phyloP scores from a whole-genome alignment of 2,329 filamentous ascomycete genomes.

The Cladosporium sp. region DNA sequence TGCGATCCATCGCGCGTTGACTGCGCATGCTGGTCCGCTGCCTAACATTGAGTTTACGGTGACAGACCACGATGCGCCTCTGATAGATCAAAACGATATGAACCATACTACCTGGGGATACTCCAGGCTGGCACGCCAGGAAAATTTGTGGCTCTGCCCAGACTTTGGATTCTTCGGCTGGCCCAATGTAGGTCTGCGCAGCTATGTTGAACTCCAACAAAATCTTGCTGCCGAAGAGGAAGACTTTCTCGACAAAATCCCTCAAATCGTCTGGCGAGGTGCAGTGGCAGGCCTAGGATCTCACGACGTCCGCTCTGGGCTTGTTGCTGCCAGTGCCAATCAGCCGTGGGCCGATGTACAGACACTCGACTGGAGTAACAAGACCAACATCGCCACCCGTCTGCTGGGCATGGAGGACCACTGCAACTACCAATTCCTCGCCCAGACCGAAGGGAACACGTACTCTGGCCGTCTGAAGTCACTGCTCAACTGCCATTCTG shows the following conservation, averaged over 20 bases:
- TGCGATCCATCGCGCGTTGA: constrained; percentile 52
- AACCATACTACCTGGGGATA: constrained; percentile 46
- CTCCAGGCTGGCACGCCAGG: constrained; percentile 37
- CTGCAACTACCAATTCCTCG: constrained; percentile 37
- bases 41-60: constrained; percentile 55
- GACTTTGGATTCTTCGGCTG: constrained; percentile 59
- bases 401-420: constrained; percentile 35
- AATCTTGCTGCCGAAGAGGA: constrained; percentile 25
- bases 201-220: constrained; percentile 25
- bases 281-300: constrained; percentile 36
- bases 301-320: constrained; percentile 30
- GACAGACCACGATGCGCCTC: constrained; percentile 47
- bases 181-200: constrained; percentile 47
- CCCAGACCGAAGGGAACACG: constrained; percentile 40
- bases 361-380: constrained; percentile 31
- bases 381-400: constrained; percentile 27
- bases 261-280: constrained; percentile 54
- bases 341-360: constrained; percentile 52
- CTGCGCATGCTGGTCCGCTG: constrained; percentile 43
- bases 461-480: constrained; percentile 41
- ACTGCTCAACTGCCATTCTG: constrained; percentile 38
- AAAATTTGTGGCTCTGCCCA: constrained; percentile 52
- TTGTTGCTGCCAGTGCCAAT: constrained; percentile 36
- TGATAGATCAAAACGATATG: constrained; percentile 26
- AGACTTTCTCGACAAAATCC: constrained; percentile 43